These are phyloP conservation scores for Cyphellophora europaea DNA, from an alignment of 2,329 filamentous ascomycete species.

Conservation along the genomic window DNA sequence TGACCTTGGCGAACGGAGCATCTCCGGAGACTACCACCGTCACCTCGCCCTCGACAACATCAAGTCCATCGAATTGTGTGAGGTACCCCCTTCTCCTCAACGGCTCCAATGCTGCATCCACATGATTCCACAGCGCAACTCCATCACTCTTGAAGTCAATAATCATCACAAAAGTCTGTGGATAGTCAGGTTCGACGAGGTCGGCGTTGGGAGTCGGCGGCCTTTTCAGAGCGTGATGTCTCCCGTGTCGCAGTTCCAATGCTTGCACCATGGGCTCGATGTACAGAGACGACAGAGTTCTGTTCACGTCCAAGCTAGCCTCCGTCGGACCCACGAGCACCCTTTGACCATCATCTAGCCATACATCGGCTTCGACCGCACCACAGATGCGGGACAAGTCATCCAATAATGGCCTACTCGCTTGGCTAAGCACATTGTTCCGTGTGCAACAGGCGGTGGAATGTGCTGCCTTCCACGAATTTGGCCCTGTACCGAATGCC, in stretches of 20 bases:
- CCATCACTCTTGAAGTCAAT: conserved; percentile 41
- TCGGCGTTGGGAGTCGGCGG: conserved; percentile 34
- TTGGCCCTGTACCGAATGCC: too few species aligned
- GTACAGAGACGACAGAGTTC: conserved; percentile 43
- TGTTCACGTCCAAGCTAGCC: conserved; percentile 33
- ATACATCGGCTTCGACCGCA: conserved; percentile 51
- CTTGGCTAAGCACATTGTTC: too few species aligned
- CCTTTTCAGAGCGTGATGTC: too few species aligned
- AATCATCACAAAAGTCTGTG: conserved; percentile 42
- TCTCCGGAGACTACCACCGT: conserved; percentile 46
- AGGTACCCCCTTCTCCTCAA: conserved; percentile 41
- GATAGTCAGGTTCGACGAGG: too few species aligned
- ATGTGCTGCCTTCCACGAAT: too few species aligned
- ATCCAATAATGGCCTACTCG: too few species aligned
- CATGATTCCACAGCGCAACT: conserved; percentile 24
- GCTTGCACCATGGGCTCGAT: conserved; percentile 41
- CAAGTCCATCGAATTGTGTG: conserved; percentile 39
- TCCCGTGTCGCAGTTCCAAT: too few species aligned
- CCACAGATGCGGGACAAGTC: too few species aligned
- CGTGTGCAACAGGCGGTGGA: too few species aligned
- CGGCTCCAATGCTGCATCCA: conserved; percentile 30
- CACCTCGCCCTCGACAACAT: conserved; percentile 28
- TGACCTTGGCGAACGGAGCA: conserved; percentile 38
- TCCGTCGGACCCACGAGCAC: conserved; percentile 48
- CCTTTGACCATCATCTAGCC: conserved; percentile 34